These are phyloP conservation scores for Hericium rajendrae DNA, from an alignment of 768 basidiomycete species.

Conservation along the genomic window DNA sequence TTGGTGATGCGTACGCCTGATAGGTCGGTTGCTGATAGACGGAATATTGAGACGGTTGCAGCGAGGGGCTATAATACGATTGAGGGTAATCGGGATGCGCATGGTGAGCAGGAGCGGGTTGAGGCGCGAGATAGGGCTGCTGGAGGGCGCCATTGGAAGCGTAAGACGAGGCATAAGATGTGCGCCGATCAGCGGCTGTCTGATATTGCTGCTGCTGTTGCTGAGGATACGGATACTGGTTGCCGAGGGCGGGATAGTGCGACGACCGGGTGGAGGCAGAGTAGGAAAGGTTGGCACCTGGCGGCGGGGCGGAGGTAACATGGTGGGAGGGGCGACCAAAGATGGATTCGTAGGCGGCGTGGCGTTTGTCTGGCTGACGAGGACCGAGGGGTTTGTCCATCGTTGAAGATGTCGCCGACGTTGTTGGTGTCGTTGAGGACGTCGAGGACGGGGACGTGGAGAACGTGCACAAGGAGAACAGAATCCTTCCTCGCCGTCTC, in stretches of 20 bases:
- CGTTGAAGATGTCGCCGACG: background rate
- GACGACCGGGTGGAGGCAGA: constrained; percentile 12
- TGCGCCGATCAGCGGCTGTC: constrained; percentile 33
- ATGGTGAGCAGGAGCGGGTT: constrained; percentile 20
- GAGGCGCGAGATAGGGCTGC: constrained; percentile 16
- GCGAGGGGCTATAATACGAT: constrained; percentile 11
- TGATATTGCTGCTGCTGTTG: constrained; percentile 27
- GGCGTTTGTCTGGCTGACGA: constrained; percentile 57
- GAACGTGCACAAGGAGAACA: background rate
- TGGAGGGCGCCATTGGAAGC: constrained; percentile 13
- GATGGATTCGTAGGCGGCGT: constrained; percentile 79
- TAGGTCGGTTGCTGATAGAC: constrained; percentile 25
- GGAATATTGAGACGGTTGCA: background rate
- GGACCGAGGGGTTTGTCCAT: constrained; percentile 56
- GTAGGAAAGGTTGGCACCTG: constrained; percentile 15
- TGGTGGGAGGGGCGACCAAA: constrained; percentile 70
- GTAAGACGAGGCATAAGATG: constrained; percentile 34
- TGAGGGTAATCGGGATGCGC: constrained; percentile 27
- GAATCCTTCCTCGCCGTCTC: background rate
- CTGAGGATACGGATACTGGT: constrained; percentile 27
- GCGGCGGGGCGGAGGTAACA: constrained; percentile 15
- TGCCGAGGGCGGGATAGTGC: constrained; percentile 1
- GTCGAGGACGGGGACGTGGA: background rate
- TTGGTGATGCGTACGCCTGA: constrained; percentile 20
- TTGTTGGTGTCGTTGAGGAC: background rate